phyloP scores from a whole-genome alignment of 345 rosid species.

The Populus ilicifolia region DNA sequence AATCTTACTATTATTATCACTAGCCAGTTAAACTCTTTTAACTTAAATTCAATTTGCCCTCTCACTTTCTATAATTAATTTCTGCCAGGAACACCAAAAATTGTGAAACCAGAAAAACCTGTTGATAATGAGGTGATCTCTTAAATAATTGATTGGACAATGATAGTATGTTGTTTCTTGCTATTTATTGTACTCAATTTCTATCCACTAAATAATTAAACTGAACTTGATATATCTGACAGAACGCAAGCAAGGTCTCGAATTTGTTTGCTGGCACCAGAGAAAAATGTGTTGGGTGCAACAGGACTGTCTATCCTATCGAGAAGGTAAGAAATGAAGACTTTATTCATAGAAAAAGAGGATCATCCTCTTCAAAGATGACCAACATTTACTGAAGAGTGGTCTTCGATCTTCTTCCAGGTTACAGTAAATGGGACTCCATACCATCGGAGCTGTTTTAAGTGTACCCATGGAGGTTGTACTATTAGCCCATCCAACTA shows the following conservation, averaged over 20 bases:
- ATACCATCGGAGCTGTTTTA: constrained; percentile 61
- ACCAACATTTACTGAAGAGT: background rate
- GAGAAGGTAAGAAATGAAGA: constrained; percentile 41
- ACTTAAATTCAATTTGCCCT: background rate
- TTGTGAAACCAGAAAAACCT: constrained; percentile 43
- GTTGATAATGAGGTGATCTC: constrained; percentile 43
- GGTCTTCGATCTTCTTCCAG: constrained; percentile 19
- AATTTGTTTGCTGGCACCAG: constrained; percentile 51
- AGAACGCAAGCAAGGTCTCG: constrained; percentile 44
- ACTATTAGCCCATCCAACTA: constrained; percentile 62
- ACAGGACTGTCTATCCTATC: constrained; percentile 50
- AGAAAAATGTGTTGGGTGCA: constrained; percentile 50
- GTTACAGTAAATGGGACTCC: constrained; percentile 50
- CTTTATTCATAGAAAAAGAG: background rate
- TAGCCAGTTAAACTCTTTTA: background rate
- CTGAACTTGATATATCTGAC: background rate
- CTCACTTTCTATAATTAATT: background rate
- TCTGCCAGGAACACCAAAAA: constrained; percentile 53
- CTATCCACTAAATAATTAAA: background rate
- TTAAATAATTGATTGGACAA: background rate
- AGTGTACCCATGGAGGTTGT: constrained; percentile 59
- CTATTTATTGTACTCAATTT: background rate
- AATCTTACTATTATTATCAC: background rate
- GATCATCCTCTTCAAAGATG: background rate
- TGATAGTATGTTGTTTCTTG: background rate